These are phyloP conservation scores for Casuarina cunninghamiana DNA, from an alignment of 306 rosid species.

Conservation along the genomic window DNA sequence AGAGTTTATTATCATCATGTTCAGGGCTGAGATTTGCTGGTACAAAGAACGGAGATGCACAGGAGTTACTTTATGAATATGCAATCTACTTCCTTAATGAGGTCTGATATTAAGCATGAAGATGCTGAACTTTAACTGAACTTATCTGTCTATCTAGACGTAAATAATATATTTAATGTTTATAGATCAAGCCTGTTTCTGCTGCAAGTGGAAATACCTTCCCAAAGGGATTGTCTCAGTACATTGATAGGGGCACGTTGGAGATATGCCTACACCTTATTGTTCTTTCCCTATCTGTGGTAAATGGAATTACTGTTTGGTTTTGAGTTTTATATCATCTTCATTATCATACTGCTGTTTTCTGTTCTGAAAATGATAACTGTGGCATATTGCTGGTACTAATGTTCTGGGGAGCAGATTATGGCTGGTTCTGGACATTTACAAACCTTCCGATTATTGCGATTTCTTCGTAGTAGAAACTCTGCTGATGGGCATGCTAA, in stretches of 20 bases:
- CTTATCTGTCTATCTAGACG: conserved; percentile 17
- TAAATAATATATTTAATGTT: conserved; percentile 18
- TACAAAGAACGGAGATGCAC: conserved; percentile 77
- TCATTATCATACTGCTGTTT: not conserved
- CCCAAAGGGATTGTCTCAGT: conserved; percentile 83
- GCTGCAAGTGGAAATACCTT: conserved; percentile 54
- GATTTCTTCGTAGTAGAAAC: conserved; percentile 88
- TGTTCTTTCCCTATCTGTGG: conserved; percentile 93
- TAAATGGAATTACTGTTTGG: conserved; percentile 32
- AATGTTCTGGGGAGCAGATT: conserved; percentile 56
- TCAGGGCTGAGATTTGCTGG: conserved; percentile 94
- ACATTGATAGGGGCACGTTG: conserved; percentile 85
- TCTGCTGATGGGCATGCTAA: conserved; percentile 88
- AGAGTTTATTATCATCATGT: conserved; percentile 24
- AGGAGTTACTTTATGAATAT: conserved; percentile 78
- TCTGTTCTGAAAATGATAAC: conserved; percentile 8
- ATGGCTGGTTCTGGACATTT: conserved; percentile 99
- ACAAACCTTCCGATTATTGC: conserved; percentile 77
- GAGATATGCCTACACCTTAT: conserved; percentile 92
- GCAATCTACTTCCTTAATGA: conserved; percentile 86
- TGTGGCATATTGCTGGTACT: conserved; percentile 25
- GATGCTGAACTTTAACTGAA: conserved; percentile 26
- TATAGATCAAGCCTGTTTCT: conserved; percentile 81
- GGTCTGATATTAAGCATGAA: conserved; percentile 45
- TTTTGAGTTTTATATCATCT: not conserved